These are phyloP conservation scores for Penicillium nordicum DNA, from an alignment of 2,329 filamentous ascomycete species.

Conservation along the genomic window DNA sequence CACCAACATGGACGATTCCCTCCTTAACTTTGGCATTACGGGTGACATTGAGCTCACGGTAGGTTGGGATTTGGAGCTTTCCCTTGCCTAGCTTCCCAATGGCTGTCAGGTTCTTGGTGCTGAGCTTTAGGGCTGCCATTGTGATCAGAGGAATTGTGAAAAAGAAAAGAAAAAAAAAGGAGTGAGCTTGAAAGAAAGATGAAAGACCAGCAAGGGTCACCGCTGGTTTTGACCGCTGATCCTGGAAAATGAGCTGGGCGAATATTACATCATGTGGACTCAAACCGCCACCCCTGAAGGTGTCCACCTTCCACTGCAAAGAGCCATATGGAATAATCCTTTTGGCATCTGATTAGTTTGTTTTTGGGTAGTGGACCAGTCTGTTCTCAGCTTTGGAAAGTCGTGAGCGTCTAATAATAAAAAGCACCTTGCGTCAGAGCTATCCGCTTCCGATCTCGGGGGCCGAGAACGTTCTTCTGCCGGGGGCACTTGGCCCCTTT, in stretches of 20 bases:
- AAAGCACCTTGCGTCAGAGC: neutral
- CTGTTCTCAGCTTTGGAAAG: neutral
- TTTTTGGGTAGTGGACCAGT: neutral
- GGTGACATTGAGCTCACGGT: slow-evolving; percentile 23
- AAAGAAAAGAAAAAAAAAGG: slow-evolving; percentile 11
- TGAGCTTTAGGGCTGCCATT: slow-evolving; percentile 41
- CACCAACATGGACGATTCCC: slow-evolving; percentile 54
- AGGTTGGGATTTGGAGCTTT: slow-evolving; percentile 42
- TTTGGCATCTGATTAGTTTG: neutral
- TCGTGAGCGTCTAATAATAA: neutral
- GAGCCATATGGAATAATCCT: neutral
- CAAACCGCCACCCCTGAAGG: slow-evolving; percentile 1
- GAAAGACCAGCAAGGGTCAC: slow-evolving; percentile 10
- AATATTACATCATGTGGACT: slow-evolving; percentile 14
- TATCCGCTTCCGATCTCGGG: slow-evolving; percentile 1
- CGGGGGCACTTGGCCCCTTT: neutral
- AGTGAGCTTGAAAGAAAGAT: neutral
- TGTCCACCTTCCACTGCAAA: neutral
- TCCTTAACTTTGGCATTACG: slow-evolving; percentile 48
- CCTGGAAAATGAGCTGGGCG: slow-evolving; percentile 1
- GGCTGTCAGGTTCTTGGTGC: slow-evolving; percentile 38
- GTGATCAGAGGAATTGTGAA: slow-evolving; percentile 18
- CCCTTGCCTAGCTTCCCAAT: slow-evolving; percentile 28
- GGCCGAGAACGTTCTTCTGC: slow-evolving; percentile 3
- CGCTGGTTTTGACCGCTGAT: slow-evolving; percentile 20